Evolutionary conservation across 306 rosid genomes (phyloP), one percentile per base, ranked within the genome.

Genomic region (Quercus dentata): DNA sequence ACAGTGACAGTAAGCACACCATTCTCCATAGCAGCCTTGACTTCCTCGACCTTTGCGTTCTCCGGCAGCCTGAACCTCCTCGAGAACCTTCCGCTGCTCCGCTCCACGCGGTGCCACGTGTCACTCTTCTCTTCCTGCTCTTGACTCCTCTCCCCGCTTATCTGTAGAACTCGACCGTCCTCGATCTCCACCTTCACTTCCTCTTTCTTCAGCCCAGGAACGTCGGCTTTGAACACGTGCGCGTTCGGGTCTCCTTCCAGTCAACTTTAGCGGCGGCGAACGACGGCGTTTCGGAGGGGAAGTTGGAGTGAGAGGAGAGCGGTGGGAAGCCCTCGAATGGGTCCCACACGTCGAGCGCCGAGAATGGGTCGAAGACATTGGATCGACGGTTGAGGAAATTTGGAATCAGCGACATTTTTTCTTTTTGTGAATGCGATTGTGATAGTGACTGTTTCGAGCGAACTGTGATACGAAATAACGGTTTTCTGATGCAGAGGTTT

Each of bases 1-100:
- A 87, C 85, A 0, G 85, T 87, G 0, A 87, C 79, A 33, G 85
- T 82, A 2, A 87, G 81, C 61, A 87, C 88, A 0, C 86, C 90
- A 18, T 85, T 74, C 15, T 71, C 81, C 81, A 87, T 79, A 0
- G 83, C 52, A 6, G 90, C 90, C 33, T 57, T 79, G 5, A 84
- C 81, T 19, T 82, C 71, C 4, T 72, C 77, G 9, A 76, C 75
- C 62, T 75, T 81, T 0, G 84, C 82, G 64, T 85, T 82, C 77
- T 82, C 86, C 0, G 86, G 82, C 28, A 74, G 71, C 51, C 90
- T 77, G 74, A 87, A 84, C 59, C 76, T 85, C 8, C 86, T 77
- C 33, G 68, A 10, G 81, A 84, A 87, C 56, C n/a, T 74, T 1
- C 88, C 86, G 9, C 88, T 81, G 71, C 86, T 84, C 2, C 88